Evolutionary conservation across 179 eudicot species (phyloP).

Genomic region (Beta macrorhiza): DNA sequence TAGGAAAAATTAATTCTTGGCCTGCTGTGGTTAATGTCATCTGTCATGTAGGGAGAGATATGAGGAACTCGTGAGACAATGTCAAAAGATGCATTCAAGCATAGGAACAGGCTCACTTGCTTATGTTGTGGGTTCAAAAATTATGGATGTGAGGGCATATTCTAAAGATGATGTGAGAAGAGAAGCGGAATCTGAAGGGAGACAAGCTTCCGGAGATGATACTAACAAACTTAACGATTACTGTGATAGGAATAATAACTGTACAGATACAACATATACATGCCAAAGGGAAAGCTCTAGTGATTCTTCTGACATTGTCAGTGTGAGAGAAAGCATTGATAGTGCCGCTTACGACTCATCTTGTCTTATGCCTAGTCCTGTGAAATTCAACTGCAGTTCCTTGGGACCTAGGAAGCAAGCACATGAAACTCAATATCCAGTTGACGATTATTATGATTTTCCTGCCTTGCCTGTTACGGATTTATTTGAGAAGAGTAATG

Average conservation of each 20-base stretch:
- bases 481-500: slow-evolving; percentile 63
- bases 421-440: slow-evolving; percentile 44
- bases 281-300: slow-evolving; percentile 66
- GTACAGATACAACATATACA: slow-evolving; percentile 54
- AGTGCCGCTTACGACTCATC: slow-evolving; percentile 69
- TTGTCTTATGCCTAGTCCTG: slow-evolving; percentile 46
- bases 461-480: slow-evolving; percentile 90
- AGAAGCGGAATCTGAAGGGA: slow-evolving; percentile 53
- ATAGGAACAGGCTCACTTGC: slow-evolving; percentile 95
- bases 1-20: neutral
- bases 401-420: slow-evolving; percentile 45
- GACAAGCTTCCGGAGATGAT: slow-evolving; percentile 45
- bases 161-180: slow-evolving; percentile 57
- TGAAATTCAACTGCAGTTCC: slow-evolving; percentile 41
- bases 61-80: slow-evolving; percentile 74
- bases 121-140: slow-evolving; percentile 90
- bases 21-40: slow-evolving; percentile 12
- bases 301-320: slow-evolving; percentile 64
- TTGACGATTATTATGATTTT: slow-evolving; percentile 68
- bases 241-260: slow-evolving; percentile 48
- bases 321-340: slow-evolving; percentile 64
- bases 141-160: slow-evolving; percentile 89
- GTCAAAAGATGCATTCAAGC: slow-evolving; percentile 96
- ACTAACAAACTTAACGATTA: slow-evolving; percentile 40
- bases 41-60: slow-evolving; percentile 73